A percentile compares a stretch with the other conserved stretches of the same genome.
These are phyloP conservation scores for Eragrostis nindensis DNA, from an alignment of 176 grass and related monocot genomes.

Conservation along the genomic window DNA sequence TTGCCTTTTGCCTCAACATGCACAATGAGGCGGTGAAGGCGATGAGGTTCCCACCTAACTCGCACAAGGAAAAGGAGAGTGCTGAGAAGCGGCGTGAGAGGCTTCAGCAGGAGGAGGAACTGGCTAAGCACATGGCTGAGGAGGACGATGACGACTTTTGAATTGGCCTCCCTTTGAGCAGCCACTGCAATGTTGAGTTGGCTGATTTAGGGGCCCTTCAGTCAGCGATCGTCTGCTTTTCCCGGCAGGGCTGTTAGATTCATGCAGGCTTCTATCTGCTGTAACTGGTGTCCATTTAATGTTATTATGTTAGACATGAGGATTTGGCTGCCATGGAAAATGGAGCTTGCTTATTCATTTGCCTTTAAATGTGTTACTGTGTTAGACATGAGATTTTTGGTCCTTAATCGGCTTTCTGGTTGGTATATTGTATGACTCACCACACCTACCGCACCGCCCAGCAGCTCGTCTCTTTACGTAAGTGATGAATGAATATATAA, in stretches of 20 bases:
- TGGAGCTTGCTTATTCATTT: background rate
- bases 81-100: constrained; percentile 83
- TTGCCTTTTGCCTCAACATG: constrained; percentile 94
- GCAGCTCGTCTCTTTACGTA: too few species aligned
- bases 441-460: too few species aligned
- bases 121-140: constrained; percentile 87
- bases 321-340: constrained; percentile 6
- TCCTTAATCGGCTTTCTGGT: too few species aligned
- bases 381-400: too few species aligned
- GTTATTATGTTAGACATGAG: background rate
- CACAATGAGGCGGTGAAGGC: constrained; percentile 91
- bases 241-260: background rate
- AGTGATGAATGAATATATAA: too few species aligned
- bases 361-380: too few species aligned
- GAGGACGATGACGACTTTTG: constrained; percentile 92
- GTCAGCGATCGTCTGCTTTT: too few species aligned
- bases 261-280: background rate
- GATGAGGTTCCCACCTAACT: constrained; percentile 79
- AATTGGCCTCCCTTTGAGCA: background rate
- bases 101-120: constrained; percentile 85
- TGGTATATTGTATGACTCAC: too few species aligned
- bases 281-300: too few species aligned
- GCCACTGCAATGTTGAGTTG: background rate
- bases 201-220: too few species aligned
- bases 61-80: constrained; percentile 89